Evolutionary conservation across 1,139 yeast species (phyloP), one percentile per base, ranked within the genome.

Genomic region (Insectozyma bohioensis): DNA sequence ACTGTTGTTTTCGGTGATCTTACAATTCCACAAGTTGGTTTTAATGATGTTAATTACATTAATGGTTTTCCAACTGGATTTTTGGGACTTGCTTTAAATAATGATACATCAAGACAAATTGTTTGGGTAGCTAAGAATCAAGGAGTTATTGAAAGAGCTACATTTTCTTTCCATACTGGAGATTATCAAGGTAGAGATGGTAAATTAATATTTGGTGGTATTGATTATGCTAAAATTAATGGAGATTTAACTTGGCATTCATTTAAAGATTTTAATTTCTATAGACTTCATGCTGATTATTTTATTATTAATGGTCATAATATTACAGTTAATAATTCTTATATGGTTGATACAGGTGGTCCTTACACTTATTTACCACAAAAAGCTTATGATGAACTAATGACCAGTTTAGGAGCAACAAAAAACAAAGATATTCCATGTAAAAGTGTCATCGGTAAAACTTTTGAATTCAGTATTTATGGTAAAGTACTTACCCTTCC

Each of bases 21-120:
- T 9, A 26, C 20, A 18, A 26, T 34, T 8, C 12, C 30, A 22
- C 20, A 34, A 10, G 24, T 17, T 9, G 14, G 8, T 8, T 25
- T 34, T 14, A 11, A 14, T 20, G 31, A 26, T 24, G 31, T 24
- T 23, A 12, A 30, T 12, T 20, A 33, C 11, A 15, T n/a, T 14
- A 21, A 18, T n/a, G 28, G 20, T 12, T 28, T 12, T 5, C 21
- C 12, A 11, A 28, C 11, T 5, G 55, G 57, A 14, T 19, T 51
- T 15, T 36, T 52, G n/a, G 59, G 59, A 11, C 38, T 54, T 31
- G 51, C 48, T 5, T 40, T 42, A 25, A 25, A 31, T 14, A 3
- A 10, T 6, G 5, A 50, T 48, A 12, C 14, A 26, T 12, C 39
- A 28, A 32, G 14, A 34, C 21, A 15, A 7, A 29, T 33, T 19